Base-by-base conservation (phyloP, 2,329 filamentous ascomycete species). In the Cordyceps tenuipes region DNA sequence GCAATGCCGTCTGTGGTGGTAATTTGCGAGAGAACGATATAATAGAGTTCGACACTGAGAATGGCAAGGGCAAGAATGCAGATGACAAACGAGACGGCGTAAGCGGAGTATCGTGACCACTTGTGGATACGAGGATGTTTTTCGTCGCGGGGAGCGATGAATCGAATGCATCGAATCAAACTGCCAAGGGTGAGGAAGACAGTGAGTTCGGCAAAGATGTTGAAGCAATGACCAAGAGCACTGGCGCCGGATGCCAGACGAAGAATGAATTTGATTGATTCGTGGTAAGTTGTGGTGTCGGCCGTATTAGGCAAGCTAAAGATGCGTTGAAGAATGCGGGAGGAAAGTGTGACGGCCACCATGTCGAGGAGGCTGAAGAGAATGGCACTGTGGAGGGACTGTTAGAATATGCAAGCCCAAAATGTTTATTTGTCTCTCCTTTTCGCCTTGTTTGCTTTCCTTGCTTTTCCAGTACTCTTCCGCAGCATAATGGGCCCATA, bases 181-280 rank as follows among this genome's bases (percentile, higher is more conserved):
- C 59, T 59, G 48, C 63, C 57, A 6, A 65, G 51, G 12, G 63
- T 58, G 41, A 63, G 55, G 34, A 61, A 61, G 23, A 64, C 19
- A 46, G 39, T 12, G 15, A 63, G n/a, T 2, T 61, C 52, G 6
- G n/a, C 52, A n/a, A 62, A 19, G 23, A 46, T 4, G 53, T 60
- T 54, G 52, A 57, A 36, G 39, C 34, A 43, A 17, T 26, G 7
- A 15, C 41, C 15, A 7, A 57, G 6, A n/a, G 39, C 36, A 6
- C 51, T n/a, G 51, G 54, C 55, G 23, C 26, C 53, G 8, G 53
- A 29, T 1, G 53, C 17, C 17, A 61, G 23, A 26, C 59, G 59
- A 39, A 48, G 36, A 21, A 57, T 15, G 9, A 57, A 52, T 29
- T 51, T 52, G 19, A 57, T 19, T 23, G 46, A 13, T 10, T 26